Evolutionary conservation across 192 early-diverging fungal genomes (phyloP).

Genomic region (Chytriomyces confervae): DNA sequence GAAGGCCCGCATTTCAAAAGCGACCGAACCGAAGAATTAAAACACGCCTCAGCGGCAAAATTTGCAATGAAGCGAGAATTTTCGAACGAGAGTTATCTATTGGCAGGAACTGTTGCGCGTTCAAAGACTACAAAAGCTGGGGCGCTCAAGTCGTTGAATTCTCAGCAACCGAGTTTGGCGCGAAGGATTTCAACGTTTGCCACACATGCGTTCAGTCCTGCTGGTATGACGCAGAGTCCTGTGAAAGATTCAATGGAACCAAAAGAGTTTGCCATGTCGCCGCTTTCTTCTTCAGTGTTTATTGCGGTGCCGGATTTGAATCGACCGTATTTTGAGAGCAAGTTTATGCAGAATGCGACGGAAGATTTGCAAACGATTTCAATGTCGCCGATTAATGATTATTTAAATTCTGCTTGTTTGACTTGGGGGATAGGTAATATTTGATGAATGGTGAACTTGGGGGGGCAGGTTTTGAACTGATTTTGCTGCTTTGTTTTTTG

Average conservation of each 20-base stretch:
- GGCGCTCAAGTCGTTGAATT: too few species aligned
- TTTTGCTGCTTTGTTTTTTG: not conserved
- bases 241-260: not conserved
- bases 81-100: too few species aligned
- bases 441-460: not conserved
- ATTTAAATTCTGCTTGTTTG: slow-evolving; percentile 17
- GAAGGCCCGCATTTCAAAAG: not conserved
- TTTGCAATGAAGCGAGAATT: too few species aligned
- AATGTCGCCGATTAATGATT: not conserved
- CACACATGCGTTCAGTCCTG: not conserved
- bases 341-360: slow-evolving; percentile 7
- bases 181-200: not conserved
- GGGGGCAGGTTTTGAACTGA: not conserved
- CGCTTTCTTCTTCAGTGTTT: not conserved
- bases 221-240: not conserved
- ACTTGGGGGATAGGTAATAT: slow-evolving; percentile 29
- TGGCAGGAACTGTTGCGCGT: too few species aligned
- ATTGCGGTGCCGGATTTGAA: slow-evolving; percentile 2
- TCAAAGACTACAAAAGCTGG: too few species aligned
- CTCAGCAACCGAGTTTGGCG: not conserved
- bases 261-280: not conserved
- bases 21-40: too few species aligned
- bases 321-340: slow-evolving; percentile 8
- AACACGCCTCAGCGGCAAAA: too few species aligned
- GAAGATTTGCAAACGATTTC: slow-evolving; percentile 7